Conservation (phyloP, 805 yeast genomes). For the Scheffersomyces coipomensis region DNA sequence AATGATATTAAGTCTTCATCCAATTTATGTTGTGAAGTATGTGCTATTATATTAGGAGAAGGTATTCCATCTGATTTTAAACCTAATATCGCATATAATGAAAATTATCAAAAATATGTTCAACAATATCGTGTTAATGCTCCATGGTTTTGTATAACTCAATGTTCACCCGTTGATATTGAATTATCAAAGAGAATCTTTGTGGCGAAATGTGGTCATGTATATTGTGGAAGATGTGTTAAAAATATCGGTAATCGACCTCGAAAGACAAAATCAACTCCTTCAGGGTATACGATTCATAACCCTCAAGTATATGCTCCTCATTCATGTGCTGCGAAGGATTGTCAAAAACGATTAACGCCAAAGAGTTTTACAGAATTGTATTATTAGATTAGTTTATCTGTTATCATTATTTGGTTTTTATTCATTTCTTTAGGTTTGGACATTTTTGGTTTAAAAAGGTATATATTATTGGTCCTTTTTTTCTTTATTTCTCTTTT, state of each 20-base stretch:
- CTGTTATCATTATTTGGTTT: too few species aligned
- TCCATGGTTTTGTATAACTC: conserved; percentile 60
- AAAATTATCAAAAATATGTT: conserved; percentile 21
- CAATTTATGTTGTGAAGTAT: conserved; percentile 50
- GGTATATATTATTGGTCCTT: too few species aligned
- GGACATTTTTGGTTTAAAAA: too few species aligned
- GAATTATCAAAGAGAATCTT: conserved; percentile 67
- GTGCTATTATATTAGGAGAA: conserved; percentile 71
- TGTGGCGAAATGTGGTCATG: conserved; percentile 74
- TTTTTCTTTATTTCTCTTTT: too few species aligned
- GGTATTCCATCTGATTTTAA: conserved; percentile 61
- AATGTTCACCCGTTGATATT: conserved; percentile 52
- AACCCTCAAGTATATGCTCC: conserved; percentile 53
- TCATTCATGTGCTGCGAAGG: conserved; percentile 51
- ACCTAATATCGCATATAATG: conserved; percentile 31
- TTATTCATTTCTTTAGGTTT: too few species aligned
- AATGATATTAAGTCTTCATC: conserved; percentile 21
- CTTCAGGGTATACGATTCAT: conserved; percentile 17
- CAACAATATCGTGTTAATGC: conserved; percentile 42
- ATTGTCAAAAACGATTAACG: conserved; percentile 45
- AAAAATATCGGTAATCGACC: conserved; percentile 55
- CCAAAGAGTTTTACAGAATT: conserved; percentile 54
- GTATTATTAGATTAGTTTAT: conserved; percentile 23
- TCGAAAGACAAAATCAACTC: conserved; percentile 16
- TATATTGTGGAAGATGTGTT: conserved; percentile 83